Evolutionary conservation across 2,329 filamentous ascomycete species (phyloP), one percentile per base, ranked within the genome.

Genomic region (Mycosphaerella sp.): DNA sequence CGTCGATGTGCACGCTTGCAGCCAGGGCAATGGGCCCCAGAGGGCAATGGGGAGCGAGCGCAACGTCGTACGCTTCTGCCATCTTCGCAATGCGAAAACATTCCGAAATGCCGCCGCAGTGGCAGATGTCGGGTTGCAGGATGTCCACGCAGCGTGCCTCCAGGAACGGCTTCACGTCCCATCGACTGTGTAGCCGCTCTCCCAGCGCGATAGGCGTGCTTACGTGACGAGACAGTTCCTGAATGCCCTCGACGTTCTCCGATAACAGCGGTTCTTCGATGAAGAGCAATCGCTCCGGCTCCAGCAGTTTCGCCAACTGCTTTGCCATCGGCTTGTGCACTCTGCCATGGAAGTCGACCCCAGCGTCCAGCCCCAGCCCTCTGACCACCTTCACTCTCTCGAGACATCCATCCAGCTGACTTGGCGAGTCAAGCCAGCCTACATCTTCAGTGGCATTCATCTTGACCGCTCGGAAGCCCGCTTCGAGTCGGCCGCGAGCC

Each of bases 391-490:
- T 81, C 9, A 90, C 72, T 1, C 86, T 76, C 52, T 85, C 79
- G 2, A 89, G 79, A 43, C 79, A 81, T 5, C 76, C 72, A 40
- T 85, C 75, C 0, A 90, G 73, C 0, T 75, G 74, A 0, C 75
- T 72, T 0, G 86, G 86, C 0, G 84, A 85, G 67, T 89, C 86
- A 0, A 90, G 74, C 85, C 85, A 89, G 56, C 80, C 82, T 1
- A 89, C 68, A 55, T 89, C 86, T 62, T 85, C 84, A 0, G 85
- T 89, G 7, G 78, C 86, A 63, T 89, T 89, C 86, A 89, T 89
- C 65, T 89, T 89, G 48, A 89, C 77, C 2, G 79, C 75, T 3
- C 72, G 79, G 64, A 87, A 83, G 0, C 83, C 83, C 64, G 86
- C 82, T 10, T 72, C 70, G 57, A 77, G 75, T 4, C 81, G 74